phyloP scores from a whole-genome alignment of 257 asterid species.

The Scutellaria barbata region DNA sequence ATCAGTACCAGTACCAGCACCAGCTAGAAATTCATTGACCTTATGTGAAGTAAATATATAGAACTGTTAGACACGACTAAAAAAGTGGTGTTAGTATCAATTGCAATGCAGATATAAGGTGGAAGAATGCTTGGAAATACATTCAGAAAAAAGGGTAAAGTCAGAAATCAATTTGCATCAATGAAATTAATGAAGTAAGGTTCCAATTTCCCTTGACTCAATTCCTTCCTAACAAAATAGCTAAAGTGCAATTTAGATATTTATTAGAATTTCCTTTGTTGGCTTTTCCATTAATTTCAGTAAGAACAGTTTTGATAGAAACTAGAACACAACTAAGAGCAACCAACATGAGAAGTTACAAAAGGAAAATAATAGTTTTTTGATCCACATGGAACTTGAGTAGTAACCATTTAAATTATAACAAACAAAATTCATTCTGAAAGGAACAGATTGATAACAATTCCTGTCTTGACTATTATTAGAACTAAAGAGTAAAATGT shows the following conservation, averaged over 20 bases:
- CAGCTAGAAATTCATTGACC: conserved; percentile 89
- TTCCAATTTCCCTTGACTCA: not conserved
- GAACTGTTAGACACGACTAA: conserved; percentile 15
- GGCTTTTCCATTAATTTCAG: not conserved
- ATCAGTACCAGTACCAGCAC: conserved; percentile 91
- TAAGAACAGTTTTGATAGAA: not conserved
- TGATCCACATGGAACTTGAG: not conserved
- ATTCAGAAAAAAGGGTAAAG: not conserved
- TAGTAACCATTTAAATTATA: not conserved
- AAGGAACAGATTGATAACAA: conserved; percentile 1
- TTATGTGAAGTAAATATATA: conserved; percentile 29
- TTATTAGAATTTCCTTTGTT: not conserved
- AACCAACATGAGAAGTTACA: not conserved
- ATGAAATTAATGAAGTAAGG: not conserved
- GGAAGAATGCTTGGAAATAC: not conserved
- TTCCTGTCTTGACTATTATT: not conserved
- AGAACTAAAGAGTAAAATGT: not conserved
- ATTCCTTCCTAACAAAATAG: not conserved
- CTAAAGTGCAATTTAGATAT: not conserved
- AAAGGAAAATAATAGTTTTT: not conserved
- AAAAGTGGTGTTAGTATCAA: conserved; percentile 10
- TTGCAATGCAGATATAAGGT: not conserved
- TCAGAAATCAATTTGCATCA: not conserved
- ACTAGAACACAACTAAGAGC: not conserved
- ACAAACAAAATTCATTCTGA: not conserved